phyloP scores from a whole-genome alignment of 2,329 filamentous ascomycete genomes.

The Lachnellula occidentalis region DNA sequence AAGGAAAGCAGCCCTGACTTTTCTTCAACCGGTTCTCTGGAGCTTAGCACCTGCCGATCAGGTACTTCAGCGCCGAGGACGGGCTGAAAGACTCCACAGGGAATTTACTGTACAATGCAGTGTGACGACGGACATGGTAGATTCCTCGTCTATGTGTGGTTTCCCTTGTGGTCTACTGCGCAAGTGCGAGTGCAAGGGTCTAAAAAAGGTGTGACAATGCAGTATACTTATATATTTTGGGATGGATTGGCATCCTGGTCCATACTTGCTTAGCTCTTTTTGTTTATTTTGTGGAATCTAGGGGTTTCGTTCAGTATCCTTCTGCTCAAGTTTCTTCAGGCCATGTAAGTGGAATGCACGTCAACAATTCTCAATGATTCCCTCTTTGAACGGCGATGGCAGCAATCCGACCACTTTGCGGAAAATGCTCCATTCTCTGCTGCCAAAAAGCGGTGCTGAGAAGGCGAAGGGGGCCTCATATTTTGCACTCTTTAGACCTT shows the following conservation, averaged over 20 bases:
- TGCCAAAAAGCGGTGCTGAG: slow-evolving; percentile 36
- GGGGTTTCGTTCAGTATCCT: not conserved
- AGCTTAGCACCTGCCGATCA: slow-evolving; percentile 2
- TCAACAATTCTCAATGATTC: slow-evolving; percentile 7
- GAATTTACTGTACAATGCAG: slow-evolving; percentile 6
- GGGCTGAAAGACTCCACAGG: not conserved
- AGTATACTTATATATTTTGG: not conserved
- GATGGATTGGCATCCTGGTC: not conserved
- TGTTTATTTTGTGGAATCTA: not conserved
- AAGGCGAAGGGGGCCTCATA: slow-evolving; percentile 41
- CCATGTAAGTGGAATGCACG: slow-evolving; percentile 1
- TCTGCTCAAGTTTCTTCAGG: not conserved
- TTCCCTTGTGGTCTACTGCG: not conserved
- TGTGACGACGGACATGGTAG: slow-evolving; percentile 8
- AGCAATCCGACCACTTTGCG: slow-evolving; percentile 7
- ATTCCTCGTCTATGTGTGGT: not conserved
- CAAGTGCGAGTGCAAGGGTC: not conserved
- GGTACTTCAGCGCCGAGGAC: slow-evolving; percentile 9
- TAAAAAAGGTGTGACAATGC: not conserved
- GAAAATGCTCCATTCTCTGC: slow-evolving; percentile 10
- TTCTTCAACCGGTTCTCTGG: not conserved
- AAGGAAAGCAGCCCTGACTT: not conserved
- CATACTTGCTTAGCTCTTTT: not conserved
- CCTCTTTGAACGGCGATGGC: slow-evolving; percentile 3
- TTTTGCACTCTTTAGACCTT: slow-evolving; percentile 40